A percentile compares a stretch with the other conserved stretches of the same genome.
These are phyloP conservation scores for Phytophthora cryptogea DNA, from an alignment of 352 stramenopile genomes.

Conservation along the genomic window DNA sequence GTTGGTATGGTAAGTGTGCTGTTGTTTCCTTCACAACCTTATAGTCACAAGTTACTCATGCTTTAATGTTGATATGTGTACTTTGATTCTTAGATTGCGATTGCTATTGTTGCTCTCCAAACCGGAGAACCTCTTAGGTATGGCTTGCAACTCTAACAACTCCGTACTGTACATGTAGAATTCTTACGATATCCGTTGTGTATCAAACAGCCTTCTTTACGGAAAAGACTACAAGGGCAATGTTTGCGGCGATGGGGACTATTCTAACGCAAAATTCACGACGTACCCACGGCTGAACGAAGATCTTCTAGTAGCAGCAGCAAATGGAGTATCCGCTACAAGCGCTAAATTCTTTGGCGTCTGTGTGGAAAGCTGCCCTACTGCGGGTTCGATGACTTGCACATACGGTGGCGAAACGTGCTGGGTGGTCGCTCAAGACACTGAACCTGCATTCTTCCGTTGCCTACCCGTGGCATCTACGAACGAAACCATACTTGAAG, in stretches of 20 bases:
- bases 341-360: constrained; percentile 81
- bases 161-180: not conserved
- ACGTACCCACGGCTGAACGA: constrained; percentile 83
- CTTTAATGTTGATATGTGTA: not conserved
- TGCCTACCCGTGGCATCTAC: constrained; percentile 70
- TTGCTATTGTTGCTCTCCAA: constrained; percentile 67
- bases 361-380: constrained; percentile 68
- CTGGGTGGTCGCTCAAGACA: constrained; percentile 62
- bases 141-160: not conserved
- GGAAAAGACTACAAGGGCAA: constrained; percentile 83
- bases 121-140: constrained; percentile 67
- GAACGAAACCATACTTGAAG: constrained; percentile 63
- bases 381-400: constrained; percentile 56
- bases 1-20: constrained; percentile 62
- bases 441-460: constrained; percentile 63
- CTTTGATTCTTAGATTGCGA: constrained; percentile 34
- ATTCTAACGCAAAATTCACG: constrained; percentile 49
- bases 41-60: not conserved
- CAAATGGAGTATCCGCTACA: constrained; percentile 41
- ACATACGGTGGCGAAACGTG: constrained; percentile 74
- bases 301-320: constrained; percentile 63
- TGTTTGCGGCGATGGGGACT: constrained; percentile 66
- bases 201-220: constrained; percentile 62
- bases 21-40: not conserved
- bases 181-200: constrained; percentile 2